Evolutionary conservation across 495 filamentous ascomycete genomes (phyloP).

Genomic region (Trichoderma parareesei): DNA sequence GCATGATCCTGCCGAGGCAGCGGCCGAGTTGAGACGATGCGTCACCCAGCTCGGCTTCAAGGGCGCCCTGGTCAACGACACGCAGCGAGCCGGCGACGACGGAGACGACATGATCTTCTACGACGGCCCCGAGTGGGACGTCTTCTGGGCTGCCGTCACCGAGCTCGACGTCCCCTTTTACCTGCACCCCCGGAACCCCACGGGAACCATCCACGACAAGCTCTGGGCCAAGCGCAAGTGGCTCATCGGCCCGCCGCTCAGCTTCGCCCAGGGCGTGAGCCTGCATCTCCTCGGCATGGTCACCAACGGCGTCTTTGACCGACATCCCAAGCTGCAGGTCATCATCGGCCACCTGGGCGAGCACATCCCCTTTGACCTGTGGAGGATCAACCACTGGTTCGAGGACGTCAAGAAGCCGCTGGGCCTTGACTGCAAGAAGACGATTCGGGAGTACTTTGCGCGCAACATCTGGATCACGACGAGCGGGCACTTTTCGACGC

Average conservation of each 20-base stretch:
- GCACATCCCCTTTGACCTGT: constrained; percentile 55
- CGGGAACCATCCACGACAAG: constrained; percentile 13
- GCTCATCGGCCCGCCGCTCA: constrained; percentile 26
- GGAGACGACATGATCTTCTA: constrained; percentile 47
- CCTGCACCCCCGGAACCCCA: constrained; percentile 46
- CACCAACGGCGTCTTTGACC: constrained; percentile 41
- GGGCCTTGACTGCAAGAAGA: constrained; percentile 2
- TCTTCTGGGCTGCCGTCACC: constrained; percentile 48
- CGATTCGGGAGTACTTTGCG: constrained; percentile 42
- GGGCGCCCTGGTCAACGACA: constrained; percentile 54
- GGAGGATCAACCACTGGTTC: constrained; percentile 55
- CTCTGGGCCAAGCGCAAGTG: constrained; percentile 23
- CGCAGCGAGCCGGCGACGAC: constrained; percentile 23
- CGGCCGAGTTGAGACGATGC: constrained; percentile 45
- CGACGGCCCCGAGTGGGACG: constrained; percentile 45
- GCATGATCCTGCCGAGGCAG: constrained; percentile 42
- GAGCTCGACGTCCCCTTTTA: constrained; percentile 59
- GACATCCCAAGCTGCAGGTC: constrained; percentile 47
- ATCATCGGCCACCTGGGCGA: constrained; percentile 55
- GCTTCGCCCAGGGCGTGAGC: constrained; percentile 33
- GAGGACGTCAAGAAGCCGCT: constrained; percentile 29
- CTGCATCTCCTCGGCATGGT: constrained; percentile 28
- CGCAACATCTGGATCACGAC: constrained; percentile 58
- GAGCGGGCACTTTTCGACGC: constrained; percentile 51
- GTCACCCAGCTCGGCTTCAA: constrained; percentile 49